These are phyloP conservation scores for Panicum hallii DNA, from an alignment of 202 grass and related monocot genomes.

Conservation along the genomic window DNA sequence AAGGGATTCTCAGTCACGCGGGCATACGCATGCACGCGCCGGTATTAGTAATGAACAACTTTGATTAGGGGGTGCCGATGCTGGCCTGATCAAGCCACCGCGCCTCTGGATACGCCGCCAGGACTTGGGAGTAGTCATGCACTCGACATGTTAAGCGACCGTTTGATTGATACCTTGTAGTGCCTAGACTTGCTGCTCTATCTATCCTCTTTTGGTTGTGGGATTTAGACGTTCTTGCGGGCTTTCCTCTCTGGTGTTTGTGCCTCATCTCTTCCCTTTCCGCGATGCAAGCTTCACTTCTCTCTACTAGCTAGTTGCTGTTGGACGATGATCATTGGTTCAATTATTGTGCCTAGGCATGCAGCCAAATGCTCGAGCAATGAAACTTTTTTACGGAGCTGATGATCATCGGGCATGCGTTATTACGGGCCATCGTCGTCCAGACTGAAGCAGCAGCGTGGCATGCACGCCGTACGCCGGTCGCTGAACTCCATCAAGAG, in stretches of 20 bases:
- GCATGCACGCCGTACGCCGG: slow-evolving; percentile 10
- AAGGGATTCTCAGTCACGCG: not conserved
- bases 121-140: not conserved
- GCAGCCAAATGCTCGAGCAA: too few relatives aligned
- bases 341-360: not conserved
- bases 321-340: not conserved
- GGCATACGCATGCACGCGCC: not conserved
- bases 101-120: not conserved
- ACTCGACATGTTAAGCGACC: not conserved
- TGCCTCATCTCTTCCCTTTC: not conserved
- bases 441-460: not conserved
- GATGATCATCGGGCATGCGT: too few relatives aligned
- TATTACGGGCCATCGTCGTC: too few relatives aligned
- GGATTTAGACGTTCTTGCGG: not conserved
- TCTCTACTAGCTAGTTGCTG: not conserved
- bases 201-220: not conserved
- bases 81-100: not conserved
- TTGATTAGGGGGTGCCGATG: not conserved
- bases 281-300: not conserved
- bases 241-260: not conserved
- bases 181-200: not conserved
- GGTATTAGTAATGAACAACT: not conserved
- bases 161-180: not conserved
- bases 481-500: not conserved
- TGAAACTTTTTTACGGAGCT: too few relatives aligned